Evolutionary conservation across 495 filamentous ascomycete species (phyloP), one percentile per base, ranked within the genome.

Genomic region (Neurospora sp.): DNA sequence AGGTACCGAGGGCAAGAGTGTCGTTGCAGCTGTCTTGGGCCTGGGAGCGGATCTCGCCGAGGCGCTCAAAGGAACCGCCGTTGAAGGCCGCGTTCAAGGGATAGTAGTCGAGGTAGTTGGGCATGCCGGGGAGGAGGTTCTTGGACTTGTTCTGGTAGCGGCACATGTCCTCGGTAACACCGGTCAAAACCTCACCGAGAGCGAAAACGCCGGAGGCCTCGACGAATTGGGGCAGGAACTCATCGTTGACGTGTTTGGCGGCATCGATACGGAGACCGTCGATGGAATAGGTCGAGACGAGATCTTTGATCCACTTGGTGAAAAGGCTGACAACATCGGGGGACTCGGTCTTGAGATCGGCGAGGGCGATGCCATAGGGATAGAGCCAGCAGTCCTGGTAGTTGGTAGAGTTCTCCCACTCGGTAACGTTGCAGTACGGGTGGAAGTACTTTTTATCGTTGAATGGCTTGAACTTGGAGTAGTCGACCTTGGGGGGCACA

Each of bases 191-290:
- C 78, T 94, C 92, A 0, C 92, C 91, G 10, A 90, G 81, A 39
- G 88, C 85, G 81, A 92, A 93, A 5, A 94, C 89, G n/a, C 90
- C 92, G 0, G 92, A 88, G 37, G 91, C 88, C 40, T 81, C 74
- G 48, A 86, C 85, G 78, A 92, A 94, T 0, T 74, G 80, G 0
- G 88, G 80, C 84, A 89, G 93, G 83, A 94, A 95, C 28, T 82
- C 85, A 66, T 89, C 89, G 77, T 91, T 86, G 69, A 94, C 90
- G 74, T 96, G 88, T 75, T 89, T 90, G 45, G 89, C 90, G 0
- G 90, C 91, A 77, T 95, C 93, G 59, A 95, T 84, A 34, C 93
- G 91, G 38, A 96, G 86, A 10, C 91, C 93, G 74, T 96, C 93
- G 74, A 96, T 92, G 37, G 85, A 87, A 80, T 94, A 96, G 75